phyloP scores from a whole-genome alignment of 108 stramenopile genomes.

The Nannochloropsis salina region DNA sequence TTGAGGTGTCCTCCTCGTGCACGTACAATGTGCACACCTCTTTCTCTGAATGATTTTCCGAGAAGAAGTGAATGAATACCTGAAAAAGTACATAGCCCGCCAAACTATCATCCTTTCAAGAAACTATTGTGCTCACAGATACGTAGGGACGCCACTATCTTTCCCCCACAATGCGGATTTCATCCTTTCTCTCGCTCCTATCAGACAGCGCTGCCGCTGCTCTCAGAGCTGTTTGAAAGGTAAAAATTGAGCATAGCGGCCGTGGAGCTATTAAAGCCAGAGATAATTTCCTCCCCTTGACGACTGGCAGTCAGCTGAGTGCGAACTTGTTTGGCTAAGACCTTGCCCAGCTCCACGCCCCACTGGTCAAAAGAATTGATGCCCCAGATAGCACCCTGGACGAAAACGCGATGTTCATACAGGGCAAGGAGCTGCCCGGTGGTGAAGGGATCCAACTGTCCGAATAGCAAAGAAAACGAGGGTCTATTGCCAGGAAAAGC shows the following conservation, averaged over 20 bases:
- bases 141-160: no score
- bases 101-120: no score
- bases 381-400: conserved; percentile 99
- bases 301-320: conserved; percentile 29
- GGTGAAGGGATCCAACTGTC: conserved; percentile 84
- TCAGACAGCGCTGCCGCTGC: neutral
- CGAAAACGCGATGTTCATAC: conserved; percentile 96
- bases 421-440: conserved; percentile 87
- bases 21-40: no score
- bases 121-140: no score
- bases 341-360: conserved; percentile 98
- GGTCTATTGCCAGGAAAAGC: conserved; percentile 95
- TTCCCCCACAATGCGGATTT: no score
- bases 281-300: neutral
- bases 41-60: no score
- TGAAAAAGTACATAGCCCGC: no score
- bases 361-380: conserved; percentile 99
- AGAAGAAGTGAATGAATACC: no score
- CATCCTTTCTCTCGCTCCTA: no score
- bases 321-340: conserved; percentile 65
- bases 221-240: conserved; percentile 26
- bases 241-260: conserved; percentile 45
- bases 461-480: conserved; percentile 83
- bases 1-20: no score
- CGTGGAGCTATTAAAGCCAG: conserved; percentile 57